Evolutionary conservation across 805 yeast species (phyloP), one percentile per base, ranked within the genome.

Genomic region (Wickerhamomyces kurtzmanii): DNA sequence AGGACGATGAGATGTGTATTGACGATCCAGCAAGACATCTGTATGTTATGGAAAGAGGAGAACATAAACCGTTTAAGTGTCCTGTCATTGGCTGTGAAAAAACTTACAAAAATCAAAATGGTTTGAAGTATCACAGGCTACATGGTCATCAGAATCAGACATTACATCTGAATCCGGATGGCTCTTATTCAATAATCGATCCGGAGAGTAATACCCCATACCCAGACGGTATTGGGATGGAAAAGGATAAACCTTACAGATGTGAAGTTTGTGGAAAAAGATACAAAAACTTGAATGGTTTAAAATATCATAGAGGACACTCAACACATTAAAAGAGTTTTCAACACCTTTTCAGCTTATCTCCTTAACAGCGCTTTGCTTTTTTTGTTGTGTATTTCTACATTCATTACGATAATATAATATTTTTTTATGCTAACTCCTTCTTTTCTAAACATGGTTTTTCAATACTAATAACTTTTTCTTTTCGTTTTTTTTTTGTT

Each of bases 251-350:
- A 61, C 98, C 98, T 21, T 91, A 89, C 55, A 71, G 96, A 49
- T 91, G 98, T 58, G 97, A 91, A 59, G 95, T 89, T 23, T 91
- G 98, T 59, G 97, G 97, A 33, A 91, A 89, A 58, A 65, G 98
- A 32, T 91, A 91, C 62, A 91, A 91, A 66, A 91, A 91, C 49
- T 63, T 91, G 47, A 91, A 91, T 53, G 98, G 98, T 16, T 66
- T 91, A 55, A 91, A 91, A 57, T 91, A 91, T 55, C 98, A 91
- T 56, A 73, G 96, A 45, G 97, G 96, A 14, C 98, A 91, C 57
- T 77, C 96, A n/a, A 89, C 97, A 23, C 97, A 89, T 62, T 87
- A 54, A 49, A 16, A 20, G n/a, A n/a, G n/a, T n/a, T n/a, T n/a
- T n/a, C n/a, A n/a, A n/a, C n/a, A n/a, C n/a, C n/a, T n/a, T n/a